These are phyloP conservation scores for Kazachstania taianensis DNA, from an alignment of 805 yeast genomes.

Conservation along the genomic window DNA sequence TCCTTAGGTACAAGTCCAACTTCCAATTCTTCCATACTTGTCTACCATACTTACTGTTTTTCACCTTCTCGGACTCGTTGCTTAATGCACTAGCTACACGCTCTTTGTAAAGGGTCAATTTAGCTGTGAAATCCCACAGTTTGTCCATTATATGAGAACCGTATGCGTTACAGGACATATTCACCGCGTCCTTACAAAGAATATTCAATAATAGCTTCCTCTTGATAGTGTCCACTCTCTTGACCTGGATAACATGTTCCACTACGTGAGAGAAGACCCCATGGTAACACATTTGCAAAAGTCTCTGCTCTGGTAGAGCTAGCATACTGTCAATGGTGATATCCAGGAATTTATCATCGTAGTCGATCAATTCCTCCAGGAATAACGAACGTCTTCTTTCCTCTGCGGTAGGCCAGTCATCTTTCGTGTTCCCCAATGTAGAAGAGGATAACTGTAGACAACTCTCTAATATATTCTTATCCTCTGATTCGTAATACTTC, in stretches of 20 bases:
- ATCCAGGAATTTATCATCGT: conserved; percentile 49
- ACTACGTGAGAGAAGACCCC: conserved; percentile 88
- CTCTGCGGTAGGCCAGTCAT: conserved; percentile 88
- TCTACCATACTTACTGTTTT: conserved; percentile 79
- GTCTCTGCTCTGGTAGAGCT: conserved; percentile 47
- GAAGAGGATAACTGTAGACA: conserved; percentile 55
- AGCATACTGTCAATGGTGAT: conserved; percentile 52
- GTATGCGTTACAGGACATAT: conserved; percentile 70
- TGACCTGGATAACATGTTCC: conserved; percentile 50
- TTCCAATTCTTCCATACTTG: conserved; percentile 94
- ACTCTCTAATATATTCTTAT: conserved; percentile 51
- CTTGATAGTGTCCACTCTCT: conserved; percentile 38
- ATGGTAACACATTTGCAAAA: conserved; percentile 70
- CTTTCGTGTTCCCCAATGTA: conserved; percentile 71
- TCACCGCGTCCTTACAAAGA: conserved; percentile 45
- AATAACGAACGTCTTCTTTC: conserved; percentile 74
- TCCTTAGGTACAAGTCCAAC: conserved; percentile 54
- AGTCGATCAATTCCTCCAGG: conserved; percentile 60
- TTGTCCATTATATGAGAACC: conserved; percentile 88
- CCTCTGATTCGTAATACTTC: conserved; percentile 33
- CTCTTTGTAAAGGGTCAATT: conserved; percentile 76
- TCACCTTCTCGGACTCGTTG: conserved; percentile 53
- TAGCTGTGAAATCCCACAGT: conserved; percentile 68
- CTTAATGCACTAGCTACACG: conserved; percentile 63
- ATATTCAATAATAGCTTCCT: conserved; percentile 64